Evolutionary conservation across 768 basidiomycete species (phyloP).

Genomic region (Calocera viscosa): DNA sequence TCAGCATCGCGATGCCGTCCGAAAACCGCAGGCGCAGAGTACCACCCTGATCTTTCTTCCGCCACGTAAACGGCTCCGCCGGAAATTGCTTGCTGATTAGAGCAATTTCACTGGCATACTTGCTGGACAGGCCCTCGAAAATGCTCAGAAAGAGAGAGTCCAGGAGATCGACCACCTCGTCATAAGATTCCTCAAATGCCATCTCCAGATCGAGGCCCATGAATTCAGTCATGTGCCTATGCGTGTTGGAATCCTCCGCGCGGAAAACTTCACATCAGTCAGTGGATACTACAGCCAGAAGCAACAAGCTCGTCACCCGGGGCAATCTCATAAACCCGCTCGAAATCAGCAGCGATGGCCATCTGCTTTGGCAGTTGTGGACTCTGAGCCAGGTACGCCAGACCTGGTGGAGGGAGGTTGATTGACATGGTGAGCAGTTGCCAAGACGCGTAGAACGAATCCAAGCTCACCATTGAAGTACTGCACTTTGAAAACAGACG

Average conservation of each 20-base stretch:
- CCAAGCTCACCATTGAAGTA: conserved; percentile 84
- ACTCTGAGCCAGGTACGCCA: conserved; percentile 87
- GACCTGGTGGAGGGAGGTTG: conserved; percentile 36
- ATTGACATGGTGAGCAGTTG: background rate
- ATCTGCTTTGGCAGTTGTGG: conserved; percentile 98
- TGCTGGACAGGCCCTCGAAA: conserved; percentile 69
- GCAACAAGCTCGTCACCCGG: conserved; percentile 24
- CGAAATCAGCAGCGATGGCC: conserved; percentile 97
- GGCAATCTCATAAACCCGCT: conserved; percentile 94
- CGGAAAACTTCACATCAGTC: conserved; percentile 64
- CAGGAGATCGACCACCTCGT: conserved; percentile 88
- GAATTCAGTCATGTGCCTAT: conserved; percentile 97
- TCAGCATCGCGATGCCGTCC: conserved; percentile 77
- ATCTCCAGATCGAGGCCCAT: conserved; percentile 98
- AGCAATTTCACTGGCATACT: conserved; percentile 71
- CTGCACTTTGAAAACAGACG: conserved; percentile 92
- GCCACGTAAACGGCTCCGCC: conserved; percentile 92
- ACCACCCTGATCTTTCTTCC: conserved; percentile 33
- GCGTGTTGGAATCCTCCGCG: conserved; percentile 93
- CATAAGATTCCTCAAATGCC: conserved; percentile 96
- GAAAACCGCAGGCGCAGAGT: conserved; percentile 76
- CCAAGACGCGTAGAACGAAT: background rate
- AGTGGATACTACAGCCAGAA: background rate
- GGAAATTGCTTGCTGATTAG: conserved; percentile 77
- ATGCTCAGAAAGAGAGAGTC: conserved; percentile 77